A percentile compares a stretch with the other conserved stretches of the same genome.
phyloP scores from a whole-genome alignment of 1,139 yeast genomes.

The Saccharomyces hybrid region DNA sequence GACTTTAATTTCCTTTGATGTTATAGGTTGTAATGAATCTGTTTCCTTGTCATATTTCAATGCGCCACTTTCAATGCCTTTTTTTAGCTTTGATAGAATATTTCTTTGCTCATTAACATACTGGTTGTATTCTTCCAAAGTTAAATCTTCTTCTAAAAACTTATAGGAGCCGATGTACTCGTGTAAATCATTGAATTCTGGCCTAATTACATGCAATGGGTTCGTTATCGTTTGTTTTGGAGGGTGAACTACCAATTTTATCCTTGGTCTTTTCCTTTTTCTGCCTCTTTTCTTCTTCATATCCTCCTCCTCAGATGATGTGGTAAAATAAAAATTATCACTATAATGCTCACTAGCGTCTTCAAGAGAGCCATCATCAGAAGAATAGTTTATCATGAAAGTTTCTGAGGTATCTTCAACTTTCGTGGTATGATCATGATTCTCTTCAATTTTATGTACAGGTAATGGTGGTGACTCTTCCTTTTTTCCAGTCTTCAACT shows the following conservation, averaged over 20 bases:
- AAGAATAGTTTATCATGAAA: background rate
- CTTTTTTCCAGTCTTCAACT: background rate
- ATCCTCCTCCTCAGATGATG: slow-evolving; percentile 29
- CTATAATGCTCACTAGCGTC: slow-evolving; percentile 7
- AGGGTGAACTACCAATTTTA: slow-evolving; percentile 38
- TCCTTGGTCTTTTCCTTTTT: slow-evolving; percentile 17
- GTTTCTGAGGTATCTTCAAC: background rate
- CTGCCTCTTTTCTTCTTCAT: slow-evolving; percentile 11
- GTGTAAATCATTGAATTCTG: slow-evolving; percentile 36
- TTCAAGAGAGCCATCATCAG: background rate
- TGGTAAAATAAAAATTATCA: slow-evolving; percentile 26
- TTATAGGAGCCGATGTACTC: slow-evolving; percentile 45
- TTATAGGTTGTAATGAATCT: slow-evolving; percentile 40
- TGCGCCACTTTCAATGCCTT: slow-evolving; percentile 49
- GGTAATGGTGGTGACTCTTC: background rate
- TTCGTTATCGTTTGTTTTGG: slow-evolving; percentile 65
- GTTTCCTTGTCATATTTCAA: slow-evolving; percentile 38
- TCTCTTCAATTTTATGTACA: background rate
- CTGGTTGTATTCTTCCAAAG: slow-evolving; percentile 40
- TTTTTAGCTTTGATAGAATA: slow-evolving; percentile 41
- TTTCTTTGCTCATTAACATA: slow-evolving; percentile 43
- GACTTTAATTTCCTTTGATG: slow-evolving; percentile 39
- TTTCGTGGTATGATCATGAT: background rate
- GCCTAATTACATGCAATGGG: slow-evolving; percentile 57
- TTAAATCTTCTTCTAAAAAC: slow-evolving; percentile 51